Evolutionary conservation across 441 rosid species (phyloP).

Genomic region (Brassica hybrid): DNA sequence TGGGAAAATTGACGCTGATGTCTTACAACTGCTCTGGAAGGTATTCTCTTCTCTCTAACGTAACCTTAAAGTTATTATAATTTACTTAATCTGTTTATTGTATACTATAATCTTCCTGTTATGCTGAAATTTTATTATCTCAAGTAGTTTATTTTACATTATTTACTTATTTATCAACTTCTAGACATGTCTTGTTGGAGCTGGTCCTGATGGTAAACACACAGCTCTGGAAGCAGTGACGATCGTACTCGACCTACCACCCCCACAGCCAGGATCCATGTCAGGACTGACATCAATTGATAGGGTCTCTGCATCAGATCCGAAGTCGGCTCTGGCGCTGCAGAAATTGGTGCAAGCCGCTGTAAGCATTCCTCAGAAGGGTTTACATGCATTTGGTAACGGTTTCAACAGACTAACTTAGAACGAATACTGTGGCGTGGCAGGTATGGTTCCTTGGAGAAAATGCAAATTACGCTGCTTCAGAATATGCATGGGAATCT

Average conservation of each 20-base stretch:
- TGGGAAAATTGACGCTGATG: constrained; percentile 98
- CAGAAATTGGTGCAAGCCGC: constrained; percentile 99
- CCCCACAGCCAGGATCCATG: constrained; percentile 99
- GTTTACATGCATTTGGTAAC: constrained; percentile 27
- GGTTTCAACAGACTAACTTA: constrained; percentile 19
- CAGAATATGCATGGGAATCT: constrained; percentile 99
- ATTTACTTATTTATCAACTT: constrained; percentile 27
- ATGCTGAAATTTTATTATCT: constrained; percentile 23
- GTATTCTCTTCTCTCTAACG: constrained; percentile 49
- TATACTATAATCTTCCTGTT: constrained; percentile 9
- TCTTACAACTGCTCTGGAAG: constrained; percentile 96
- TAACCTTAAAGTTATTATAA: background rate
- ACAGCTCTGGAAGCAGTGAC: constrained; percentile 99
- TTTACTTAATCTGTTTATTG: constrained; percentile 4
- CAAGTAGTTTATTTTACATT: constrained; percentile 15
- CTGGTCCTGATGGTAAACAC: constrained; percentile 99
- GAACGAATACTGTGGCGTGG: constrained; percentile 28
- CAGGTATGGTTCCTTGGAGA: constrained; percentile 99
- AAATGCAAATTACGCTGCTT: constrained; percentile 99
- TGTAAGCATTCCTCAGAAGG: constrained; percentile 57
- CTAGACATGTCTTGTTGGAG: constrained; percentile 99
- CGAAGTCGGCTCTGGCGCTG: constrained; percentile 96
- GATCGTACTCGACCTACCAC: constrained; percentile 97
- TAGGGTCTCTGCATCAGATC: constrained; percentile 96
- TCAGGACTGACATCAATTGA: constrained; percentile 88